A percentile compares a stretch with the other conserved stretches of the same genome.
Conservation (phyloP, 306 rosid genomes). For the Glycyrrhiza uralensis region DNA sequence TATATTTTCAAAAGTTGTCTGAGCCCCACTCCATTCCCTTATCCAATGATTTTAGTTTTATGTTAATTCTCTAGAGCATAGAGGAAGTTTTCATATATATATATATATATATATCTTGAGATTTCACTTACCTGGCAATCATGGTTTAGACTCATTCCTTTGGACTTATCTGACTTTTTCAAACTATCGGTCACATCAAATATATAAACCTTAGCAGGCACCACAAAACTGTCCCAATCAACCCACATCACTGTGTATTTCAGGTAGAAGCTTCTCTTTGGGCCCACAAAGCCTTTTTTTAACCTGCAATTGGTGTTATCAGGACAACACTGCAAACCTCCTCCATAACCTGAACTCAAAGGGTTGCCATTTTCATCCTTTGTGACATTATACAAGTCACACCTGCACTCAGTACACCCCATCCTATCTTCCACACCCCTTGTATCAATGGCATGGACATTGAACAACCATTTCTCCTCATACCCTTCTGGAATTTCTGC, state of each 20-base stretch:
- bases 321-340: conserved; percentile 69
- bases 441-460: conserved; percentile 76
- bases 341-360: conserved; percentile 45
- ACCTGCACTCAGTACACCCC: conserved; percentile 69
- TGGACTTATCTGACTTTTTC: conserved; percentile 18
- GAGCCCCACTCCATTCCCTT: neutral
- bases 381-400: conserved; percentile 61
- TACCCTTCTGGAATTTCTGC: conserved; percentile 47
- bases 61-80: neutral
- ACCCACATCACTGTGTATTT: conserved; percentile 66
- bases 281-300: conserved; percentile 42
- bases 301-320: conserved; percentile 50
- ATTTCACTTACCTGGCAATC: conserved; percentile 48
- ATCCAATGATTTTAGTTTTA: neutral
- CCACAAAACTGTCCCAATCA: conserved; percentile 49
- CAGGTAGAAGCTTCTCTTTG: conserved; percentile 45
- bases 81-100: neutral
- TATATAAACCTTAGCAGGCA: conserved; percentile 60
- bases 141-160: conserved; percentile 27
- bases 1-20: neutral
- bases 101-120: too few relatives aligned
- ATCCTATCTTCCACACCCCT: conserved; percentile 51
- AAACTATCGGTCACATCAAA: conserved; percentile 62
- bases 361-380: conserved; percentile 37
- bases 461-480: conserved; percentile 65